phyloP scores from a whole-genome alignment of 768 basidiomycete species.

The Suillus hirtellus region DNA sequence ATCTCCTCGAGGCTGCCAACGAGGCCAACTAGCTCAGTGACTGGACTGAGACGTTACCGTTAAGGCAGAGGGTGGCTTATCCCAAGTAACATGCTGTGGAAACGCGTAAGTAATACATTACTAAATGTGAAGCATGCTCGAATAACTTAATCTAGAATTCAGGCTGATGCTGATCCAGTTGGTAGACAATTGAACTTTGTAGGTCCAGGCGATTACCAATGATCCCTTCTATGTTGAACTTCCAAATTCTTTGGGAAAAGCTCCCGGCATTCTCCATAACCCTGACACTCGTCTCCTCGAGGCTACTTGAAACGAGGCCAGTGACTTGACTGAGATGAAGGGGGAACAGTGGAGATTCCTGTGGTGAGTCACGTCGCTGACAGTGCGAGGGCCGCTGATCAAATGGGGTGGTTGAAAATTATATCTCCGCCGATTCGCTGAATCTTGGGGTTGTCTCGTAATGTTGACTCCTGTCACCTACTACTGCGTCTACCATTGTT shows the following conservation, averaged over 20 bases:
- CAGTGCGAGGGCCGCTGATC: conserved; percentile 38
- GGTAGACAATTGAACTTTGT: too few relatives aligned
- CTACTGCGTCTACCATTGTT: not conserved
- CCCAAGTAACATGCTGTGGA: too few relatives aligned
- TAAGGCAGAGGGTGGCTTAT: conserved; percentile 41
- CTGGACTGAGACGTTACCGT: conserved; percentile 78
- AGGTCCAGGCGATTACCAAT: too few relatives aligned
- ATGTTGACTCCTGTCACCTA: not conserved
- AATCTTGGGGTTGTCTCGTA: conserved; percentile 18
- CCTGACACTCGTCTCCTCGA: conserved; percentile 54
- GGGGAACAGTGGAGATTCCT: conserved; percentile 61
- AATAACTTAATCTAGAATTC: too few relatives aligned
- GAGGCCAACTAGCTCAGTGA: conserved; percentile 57
- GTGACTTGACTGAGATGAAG: conserved; percentile 77
- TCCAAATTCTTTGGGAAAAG: conserved; percentile 40
- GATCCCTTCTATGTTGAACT: too few relatives aligned
- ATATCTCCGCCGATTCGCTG: conserved; percentile 28
- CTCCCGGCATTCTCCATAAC: conserved; percentile 80
- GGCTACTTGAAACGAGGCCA: conserved; percentile 62
- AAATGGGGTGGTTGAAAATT: conserved; percentile 43
- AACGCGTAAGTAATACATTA: too few relatives aligned
- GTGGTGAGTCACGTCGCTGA: not conserved
- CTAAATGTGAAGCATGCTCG: too few relatives aligned
- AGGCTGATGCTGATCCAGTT: too few relatives aligned
- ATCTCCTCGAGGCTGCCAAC: conserved; percentile 63